Conservation (phyloP, 2,329 filamentous ascomycete genomes). For the Ophiosphaerella korrae region DNA sequence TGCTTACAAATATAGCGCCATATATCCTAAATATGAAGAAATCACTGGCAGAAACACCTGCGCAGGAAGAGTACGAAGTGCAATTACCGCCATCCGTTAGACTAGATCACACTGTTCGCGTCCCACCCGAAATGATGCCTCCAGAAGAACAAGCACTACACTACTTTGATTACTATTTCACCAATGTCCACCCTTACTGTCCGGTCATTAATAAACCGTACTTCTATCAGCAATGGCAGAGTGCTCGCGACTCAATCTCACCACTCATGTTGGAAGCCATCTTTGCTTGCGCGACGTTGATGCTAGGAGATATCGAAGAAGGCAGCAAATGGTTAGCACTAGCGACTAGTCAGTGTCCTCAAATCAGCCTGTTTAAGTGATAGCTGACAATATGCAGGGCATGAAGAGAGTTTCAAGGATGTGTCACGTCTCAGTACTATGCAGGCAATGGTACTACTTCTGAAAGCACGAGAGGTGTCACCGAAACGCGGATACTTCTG, state of each 20-base stretch:
- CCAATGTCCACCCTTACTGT: constrained; percentile 88
- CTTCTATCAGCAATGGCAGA: constrained; percentile 90
- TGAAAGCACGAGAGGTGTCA: constrained; percentile 90
- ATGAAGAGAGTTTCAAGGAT: constrained; percentile 93
- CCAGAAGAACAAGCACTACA: constrained; percentile 78
- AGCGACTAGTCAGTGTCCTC: constrained; percentile 71
- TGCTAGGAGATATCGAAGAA: constrained; percentile 81
- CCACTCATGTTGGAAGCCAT: constrained; percentile 87
- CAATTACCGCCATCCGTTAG: constrained; percentile 70
- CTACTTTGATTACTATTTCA: constrained; percentile 91
- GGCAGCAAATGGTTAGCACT: constrained; percentile 93
- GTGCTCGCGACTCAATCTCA: constrained; percentile 81
- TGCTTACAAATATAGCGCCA: constrained; percentile 63
- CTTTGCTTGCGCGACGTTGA: constrained; percentile 83
- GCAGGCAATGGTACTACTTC: constrained; percentile 82
- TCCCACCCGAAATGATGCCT: constrained; percentile 92
- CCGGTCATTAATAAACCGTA: constrained; percentile 82
- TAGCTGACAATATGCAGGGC: constrained; percentile 60
- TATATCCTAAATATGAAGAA: constrained; percentile 75
- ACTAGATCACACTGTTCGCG: constrained; percentile 78
- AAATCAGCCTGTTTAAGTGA: background rate
- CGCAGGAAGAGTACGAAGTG: constrained; percentile 73
- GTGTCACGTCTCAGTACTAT: constrained; percentile 88
- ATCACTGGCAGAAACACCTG: constrained; percentile 63
- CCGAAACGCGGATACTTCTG: constrained; percentile 96